Base-by-base conservation (phyloP, 805 yeast genomes). In the Hyphopichia homilentoma region DNA sequence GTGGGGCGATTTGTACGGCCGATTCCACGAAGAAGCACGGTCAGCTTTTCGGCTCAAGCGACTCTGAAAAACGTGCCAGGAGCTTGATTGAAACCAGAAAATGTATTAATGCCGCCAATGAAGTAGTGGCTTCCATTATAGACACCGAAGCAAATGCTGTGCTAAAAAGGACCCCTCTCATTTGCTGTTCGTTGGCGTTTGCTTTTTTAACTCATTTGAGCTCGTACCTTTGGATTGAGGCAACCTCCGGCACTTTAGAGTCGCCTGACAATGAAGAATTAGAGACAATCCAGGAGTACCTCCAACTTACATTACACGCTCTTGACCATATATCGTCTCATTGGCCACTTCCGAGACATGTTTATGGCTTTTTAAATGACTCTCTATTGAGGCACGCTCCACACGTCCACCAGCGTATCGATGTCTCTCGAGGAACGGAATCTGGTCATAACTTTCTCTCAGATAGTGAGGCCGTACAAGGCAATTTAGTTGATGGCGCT, bases 261-360 rank as follows among this genome's bases (percentile, higher is more conserved):
- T 28, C 14, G 9, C 26, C 35, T 4, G 27, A 30, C 18, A 12
- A 18, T 6, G 31, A 21, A 18, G 31, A 26, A 26, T 12, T 26
- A 8, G 29, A n/a, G 16, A 13, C 17, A 11, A 26, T 26, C 7
- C n/a, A 26, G n/a, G 29, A 26, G 17, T 14, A 26, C 18, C 17
- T 26, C 9, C 16, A 26, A 26, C n/a, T 26, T 24, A 14, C 26
- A 4, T 24, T 24, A 16, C 13, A 15, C 1, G 26, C 15, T 24
- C 17, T 24, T 9, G 13, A 24, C 26, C 13, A 14, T 15, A 14
- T 24, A 15, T 24, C 26, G 12, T 14, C 13, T 9, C 26, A 24
- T 24, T 24, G 26, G 26, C 15, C 13, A 6, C 13, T 24, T 7
- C 15, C 26, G 12, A 14, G 16, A 7, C 26, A 24, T 14, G 26